phyloP scores from a whole-genome alignment of 805 yeast species.

The Yamadazyma olivae region DNA sequence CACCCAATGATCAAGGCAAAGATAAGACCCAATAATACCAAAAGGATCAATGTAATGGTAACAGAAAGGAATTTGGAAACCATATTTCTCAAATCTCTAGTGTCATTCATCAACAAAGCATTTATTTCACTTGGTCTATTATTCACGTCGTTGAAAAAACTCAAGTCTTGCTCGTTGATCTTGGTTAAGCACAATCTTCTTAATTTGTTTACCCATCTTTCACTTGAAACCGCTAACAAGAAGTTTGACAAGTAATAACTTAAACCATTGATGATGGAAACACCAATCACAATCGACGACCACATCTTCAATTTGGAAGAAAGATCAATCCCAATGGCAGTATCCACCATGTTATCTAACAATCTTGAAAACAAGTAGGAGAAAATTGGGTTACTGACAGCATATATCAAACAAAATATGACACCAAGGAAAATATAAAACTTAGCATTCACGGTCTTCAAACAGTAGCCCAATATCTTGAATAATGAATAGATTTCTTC shows the following conservation, averaged over 20 bases:
- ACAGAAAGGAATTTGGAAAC: slow-evolving; percentile 62
- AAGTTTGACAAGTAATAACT: slow-evolving; percentile 50
- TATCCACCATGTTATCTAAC: slow-evolving; percentile 59
- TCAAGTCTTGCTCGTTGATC: slow-evolving; percentile 49
- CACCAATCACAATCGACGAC: slow-evolving; percentile 62
- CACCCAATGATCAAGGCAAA: slow-evolving; percentile 85
- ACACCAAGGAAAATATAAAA: slow-evolving; percentile 48
- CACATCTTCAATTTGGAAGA: slow-evolving; percentile 47
- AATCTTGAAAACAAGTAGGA: slow-evolving; percentile 75
- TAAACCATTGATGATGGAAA: slow-evolving; percentile 64
- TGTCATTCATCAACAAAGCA: slow-evolving; percentile 74
- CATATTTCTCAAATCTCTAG: slow-evolving; percentile 69
- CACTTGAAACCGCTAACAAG: slow-evolving; percentile 57
- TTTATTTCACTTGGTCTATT: slow-evolving; percentile 51
- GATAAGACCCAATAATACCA: slow-evolving; percentile 57
- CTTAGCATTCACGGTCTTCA: slow-evolving; percentile 13
- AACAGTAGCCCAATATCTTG: slow-evolving; percentile 23
- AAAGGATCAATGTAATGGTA: slow-evolving; percentile 47
- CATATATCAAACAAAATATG: slow-evolving; percentile 49
- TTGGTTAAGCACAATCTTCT: slow-evolving; percentile 48
- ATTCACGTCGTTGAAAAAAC: slow-evolving; percentile 46
- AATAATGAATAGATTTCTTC: slow-evolving; percentile 19
- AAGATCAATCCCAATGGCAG: slow-evolving; percentile 24
- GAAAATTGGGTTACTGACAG: slow-evolving; percentile 70
- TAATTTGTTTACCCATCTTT: slow-evolving; percentile 58